These are phyloP conservation scores for Chlamydomonas sphaeroides DNA, from an alignment of 139 green algal species.

Conservation along the genomic window DNA sequence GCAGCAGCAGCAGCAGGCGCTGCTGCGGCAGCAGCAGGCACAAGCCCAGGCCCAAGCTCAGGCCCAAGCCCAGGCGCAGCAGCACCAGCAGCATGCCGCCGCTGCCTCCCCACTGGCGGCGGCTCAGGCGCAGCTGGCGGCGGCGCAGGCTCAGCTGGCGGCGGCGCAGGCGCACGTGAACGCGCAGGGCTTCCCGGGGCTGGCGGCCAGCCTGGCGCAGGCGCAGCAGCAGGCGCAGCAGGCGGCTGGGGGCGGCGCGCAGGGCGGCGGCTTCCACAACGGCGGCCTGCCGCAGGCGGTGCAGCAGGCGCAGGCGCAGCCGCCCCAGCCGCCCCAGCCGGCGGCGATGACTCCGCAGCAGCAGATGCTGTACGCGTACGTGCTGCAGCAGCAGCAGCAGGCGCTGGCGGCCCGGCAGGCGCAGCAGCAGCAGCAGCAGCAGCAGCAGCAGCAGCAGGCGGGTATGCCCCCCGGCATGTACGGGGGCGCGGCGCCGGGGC, in stretches of 20 bases:
- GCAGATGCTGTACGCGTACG: not conserved
- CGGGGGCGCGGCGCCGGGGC: no score
- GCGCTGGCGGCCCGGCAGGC: conserved; percentile 1
- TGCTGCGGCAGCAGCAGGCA: not conserved
- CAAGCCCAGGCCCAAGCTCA: not conserved
- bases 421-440: not conserved
- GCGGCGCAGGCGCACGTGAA: conserved; percentile 5
- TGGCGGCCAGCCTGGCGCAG: not conserved
- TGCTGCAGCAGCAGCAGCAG: conserved; percentile 17
- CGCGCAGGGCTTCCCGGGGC: not conserved
- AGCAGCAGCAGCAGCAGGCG: conserved; percentile 10
- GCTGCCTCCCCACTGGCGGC: not conserved
- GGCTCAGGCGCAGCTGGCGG: conserved; percentile 12
- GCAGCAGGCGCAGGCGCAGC: not conserved
- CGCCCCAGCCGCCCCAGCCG: not conserved
- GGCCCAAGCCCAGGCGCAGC: not conserved
- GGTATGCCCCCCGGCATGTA: no score
- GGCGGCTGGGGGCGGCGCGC: no score
- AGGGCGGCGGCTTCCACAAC: no score
- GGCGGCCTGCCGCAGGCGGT: no score
- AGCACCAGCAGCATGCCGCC: not conserved
- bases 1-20: not conserved
- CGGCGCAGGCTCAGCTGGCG: conserved; percentile 9
- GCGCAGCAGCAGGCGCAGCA: not conserved
- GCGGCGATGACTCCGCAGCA: not conserved